Conservation (phyloP, 176 grass and related monocot species). For the Tuctoria greenei region DNA sequence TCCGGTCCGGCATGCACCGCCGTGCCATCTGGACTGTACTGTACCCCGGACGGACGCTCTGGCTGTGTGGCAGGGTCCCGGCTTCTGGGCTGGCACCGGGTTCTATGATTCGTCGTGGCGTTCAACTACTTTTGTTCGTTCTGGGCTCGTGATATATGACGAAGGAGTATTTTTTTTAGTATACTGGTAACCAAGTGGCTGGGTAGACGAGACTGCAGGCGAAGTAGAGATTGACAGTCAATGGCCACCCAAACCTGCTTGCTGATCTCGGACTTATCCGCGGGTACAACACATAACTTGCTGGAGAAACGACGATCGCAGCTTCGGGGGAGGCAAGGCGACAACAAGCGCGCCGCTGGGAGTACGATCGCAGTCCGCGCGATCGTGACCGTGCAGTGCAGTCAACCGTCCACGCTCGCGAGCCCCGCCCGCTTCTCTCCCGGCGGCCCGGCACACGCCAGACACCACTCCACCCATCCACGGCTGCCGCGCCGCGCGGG, state of each 20-base stretch:
- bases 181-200: too few relatives aligned
- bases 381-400: constrained; percentile 27
- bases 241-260: neutral
- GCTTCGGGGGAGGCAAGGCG: neutral
- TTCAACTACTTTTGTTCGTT: constrained; percentile 7
- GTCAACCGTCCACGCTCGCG: constrained; percentile 10
- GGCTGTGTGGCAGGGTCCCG: constrained; percentile 46
- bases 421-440: neutral
- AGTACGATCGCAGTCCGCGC: constrained; percentile 1
- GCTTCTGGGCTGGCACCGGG: constrained; percentile 27
- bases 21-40: constrained; percentile 11
- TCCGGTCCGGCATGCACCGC: neutral
- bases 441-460: neutral
- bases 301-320: neutral
- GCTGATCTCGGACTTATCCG: neutral
- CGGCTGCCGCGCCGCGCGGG: neutral
- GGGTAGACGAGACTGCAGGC: too few relatives aligned
- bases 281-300: neutral
- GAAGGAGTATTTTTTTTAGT: too few relatives aligned
- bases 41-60: neutral
- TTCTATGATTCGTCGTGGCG: constrained; percentile 15
- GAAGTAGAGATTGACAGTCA: too few relatives aligned
- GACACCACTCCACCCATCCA: neutral
- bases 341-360: constrained; percentile 15
- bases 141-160: too few relatives aligned